Percentiles rank a stretch among this genome's conserved stretches.
Conservation (phyloP, 2,329 filamentous ascomycete genomes). For the Ophiostoma quercus region DNA sequence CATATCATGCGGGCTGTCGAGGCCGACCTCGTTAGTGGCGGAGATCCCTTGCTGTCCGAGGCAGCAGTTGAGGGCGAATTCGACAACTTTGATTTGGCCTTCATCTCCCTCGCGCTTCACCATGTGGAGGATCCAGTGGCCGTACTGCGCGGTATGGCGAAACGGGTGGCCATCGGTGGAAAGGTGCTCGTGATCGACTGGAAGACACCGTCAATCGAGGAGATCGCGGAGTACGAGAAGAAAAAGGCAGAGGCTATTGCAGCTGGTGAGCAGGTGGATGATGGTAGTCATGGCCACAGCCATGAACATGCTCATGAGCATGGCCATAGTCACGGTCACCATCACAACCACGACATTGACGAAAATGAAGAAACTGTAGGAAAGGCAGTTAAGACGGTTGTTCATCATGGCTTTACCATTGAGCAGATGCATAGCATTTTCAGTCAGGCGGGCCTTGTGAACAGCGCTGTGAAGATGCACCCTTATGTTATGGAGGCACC, state of each 20-base stretch:
- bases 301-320: conserved; percentile 9
- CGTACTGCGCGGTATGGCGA: conserved; percentile 23
- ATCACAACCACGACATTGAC: no score
- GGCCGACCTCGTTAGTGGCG: conserved; percentile 24
- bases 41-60: not conserved
- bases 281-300: not conserved
- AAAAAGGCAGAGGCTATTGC: not conserved
- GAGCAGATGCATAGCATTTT: conserved; percentile 25
- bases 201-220: not conserved
- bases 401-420: conserved; percentile 22
- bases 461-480: conserved; percentile 11
- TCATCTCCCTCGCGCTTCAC: conserved; percentile 29
- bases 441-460: conserved; percentile 20
- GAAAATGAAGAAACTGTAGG: not conserved
- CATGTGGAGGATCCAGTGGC: conserved; percentile 27
- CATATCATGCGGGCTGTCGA: conserved; percentile 28
- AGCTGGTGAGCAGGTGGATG: not conserved
- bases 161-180: conserved; percentile 27
- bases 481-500: not conserved
- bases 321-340: no score
- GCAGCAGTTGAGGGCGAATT: conserved; percentile 21
- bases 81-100: conserved; percentile 25
- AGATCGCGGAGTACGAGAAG: not conserved
- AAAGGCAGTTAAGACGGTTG: conserved; percentile 18
- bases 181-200: conserved; percentile 29